Conservation (phyloP, 495 filamentous ascomycete species). For the Rusavskia elegans region DNA sequence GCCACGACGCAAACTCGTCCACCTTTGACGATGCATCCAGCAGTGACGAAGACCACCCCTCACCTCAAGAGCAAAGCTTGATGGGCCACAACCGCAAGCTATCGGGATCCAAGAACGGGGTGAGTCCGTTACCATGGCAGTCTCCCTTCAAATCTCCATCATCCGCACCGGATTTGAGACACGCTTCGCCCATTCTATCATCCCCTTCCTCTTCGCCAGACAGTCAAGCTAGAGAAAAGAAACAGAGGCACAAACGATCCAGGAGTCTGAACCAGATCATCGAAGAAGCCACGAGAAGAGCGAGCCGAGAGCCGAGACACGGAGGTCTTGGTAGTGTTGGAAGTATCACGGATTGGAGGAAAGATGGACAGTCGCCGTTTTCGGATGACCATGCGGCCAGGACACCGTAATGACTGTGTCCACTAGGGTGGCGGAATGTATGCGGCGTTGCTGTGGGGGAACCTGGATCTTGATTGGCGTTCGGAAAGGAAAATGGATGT, state of each 20-base stretch:
- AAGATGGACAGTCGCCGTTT: constrained; percentile 11
- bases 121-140: constrained; percentile 3
- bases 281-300: constrained; percentile 13
- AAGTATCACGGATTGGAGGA: constrained; percentile 8
- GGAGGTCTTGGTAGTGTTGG: constrained; percentile 15
- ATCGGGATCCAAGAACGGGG: constrained; percentile 1
- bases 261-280: constrained; percentile 17
- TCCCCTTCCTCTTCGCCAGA: constrained; percentile 9
- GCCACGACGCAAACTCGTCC: constrained; percentile 11
- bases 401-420: constrained; percentile 7
- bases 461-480: neutral
- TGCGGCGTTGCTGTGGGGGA: neutral
- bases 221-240: constrained; percentile 4
- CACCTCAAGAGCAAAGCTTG: constrained; percentile 14
- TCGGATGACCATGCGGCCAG: constrained; percentile 13
- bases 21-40: constrained; percentile 16
- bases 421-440: too few species aligned
- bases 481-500: neutral
- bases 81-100: constrained; percentile 15
- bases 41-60: constrained; percentile 12
- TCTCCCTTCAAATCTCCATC: constrained; percentile 8
- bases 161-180: constrained; percentile 13
- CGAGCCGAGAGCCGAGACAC: constrained; percentile 14
- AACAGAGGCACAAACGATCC: constrained; percentile 14
- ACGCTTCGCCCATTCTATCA: constrained; percentile 1